Conservation (phyloP, 345 rosid species). For the Citrus medica region DNA sequence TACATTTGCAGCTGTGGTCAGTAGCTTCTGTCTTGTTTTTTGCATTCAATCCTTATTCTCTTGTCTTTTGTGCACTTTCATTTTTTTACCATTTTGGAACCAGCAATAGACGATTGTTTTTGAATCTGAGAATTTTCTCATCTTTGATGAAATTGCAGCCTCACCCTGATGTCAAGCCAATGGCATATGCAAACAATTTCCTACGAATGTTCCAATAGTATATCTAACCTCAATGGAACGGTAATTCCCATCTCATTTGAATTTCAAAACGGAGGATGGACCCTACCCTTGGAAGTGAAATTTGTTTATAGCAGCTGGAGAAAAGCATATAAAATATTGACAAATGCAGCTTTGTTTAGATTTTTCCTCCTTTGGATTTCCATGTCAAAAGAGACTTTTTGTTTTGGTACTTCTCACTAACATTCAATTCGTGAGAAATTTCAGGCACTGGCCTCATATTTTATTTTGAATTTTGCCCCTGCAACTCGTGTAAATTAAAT, state of each 20-base stretch:
- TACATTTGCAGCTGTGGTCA: constrained; percentile 94
- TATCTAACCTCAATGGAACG: background rate
- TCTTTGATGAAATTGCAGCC: constrained; percentile 50
- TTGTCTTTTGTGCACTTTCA: background rate
- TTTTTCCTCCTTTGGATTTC: background rate
- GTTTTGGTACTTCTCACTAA: background rate
- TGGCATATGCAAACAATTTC: constrained; percentile 96
- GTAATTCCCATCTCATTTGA: constrained; percentile 2
- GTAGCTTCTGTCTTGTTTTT: constrained; percentile 25
- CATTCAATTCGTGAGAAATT: background rate
- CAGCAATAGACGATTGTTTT: background rate
- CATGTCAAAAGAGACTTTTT: background rate
- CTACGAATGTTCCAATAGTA: constrained; percentile 60
- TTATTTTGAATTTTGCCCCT: background rate
- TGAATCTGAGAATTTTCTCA: background rate
- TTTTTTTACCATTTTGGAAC: background rate
- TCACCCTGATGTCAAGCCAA: constrained; percentile 95
- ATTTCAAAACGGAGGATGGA: constrained; percentile 7
- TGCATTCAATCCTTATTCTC: background rate
- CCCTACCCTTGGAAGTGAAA: constrained; percentile 3
- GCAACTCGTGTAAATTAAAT: background rate
- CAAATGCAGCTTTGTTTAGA: constrained; percentile 1
- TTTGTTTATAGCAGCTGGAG: background rate
- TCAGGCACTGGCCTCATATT: background rate
- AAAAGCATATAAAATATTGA: background rate